Conservation (phyloP, 805 yeast species). For the Ogataea haglerorum region DNA sequence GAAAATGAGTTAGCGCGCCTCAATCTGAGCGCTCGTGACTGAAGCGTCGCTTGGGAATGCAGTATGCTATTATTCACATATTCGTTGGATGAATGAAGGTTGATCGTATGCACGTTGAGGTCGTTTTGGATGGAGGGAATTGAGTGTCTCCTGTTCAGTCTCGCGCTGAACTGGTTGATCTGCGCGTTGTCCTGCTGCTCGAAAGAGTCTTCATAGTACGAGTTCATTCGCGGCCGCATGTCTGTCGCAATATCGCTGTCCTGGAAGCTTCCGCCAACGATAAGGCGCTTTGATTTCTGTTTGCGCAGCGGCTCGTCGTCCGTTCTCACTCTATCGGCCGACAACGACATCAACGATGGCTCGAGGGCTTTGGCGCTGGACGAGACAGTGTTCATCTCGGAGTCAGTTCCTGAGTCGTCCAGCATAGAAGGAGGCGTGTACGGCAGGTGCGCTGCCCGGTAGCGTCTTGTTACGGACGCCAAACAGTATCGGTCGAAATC, state of each 20-base stretch:
- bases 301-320: conserved; percentile 10
- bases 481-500: conserved; percentile 28
- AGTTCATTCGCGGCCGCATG: conserved; percentile 3
- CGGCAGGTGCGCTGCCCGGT: not conserved
- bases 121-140: conserved; percentile 36
- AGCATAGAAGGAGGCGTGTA: conserved; percentile 1
- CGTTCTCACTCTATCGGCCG: not conserved
- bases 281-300: conserved; percentile 20
- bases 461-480: conserved; percentile 11
- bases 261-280: conserved; percentile 25
- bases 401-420: conserved; percentile 4
- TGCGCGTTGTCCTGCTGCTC: conserved; percentile 15
- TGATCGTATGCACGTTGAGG: conserved; percentile 29
- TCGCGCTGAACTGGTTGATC: conserved; percentile 18
- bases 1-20: conserved; percentile 38
- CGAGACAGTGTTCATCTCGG: conserved; percentile 6
- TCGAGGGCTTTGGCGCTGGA: conserved; percentile 4
- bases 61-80: conserved; percentile 19
- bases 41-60: conserved; percentile 4
- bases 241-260: conserved; percentile 13
- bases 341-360: conserved; percentile 9
- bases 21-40: conserved; percentile 11
- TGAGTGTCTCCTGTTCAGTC: conserved; percentile 38
- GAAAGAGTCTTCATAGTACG: conserved; percentile 8
- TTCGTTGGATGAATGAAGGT: conserved; percentile 21